Evolutionary conservation across 306 rosid genomes (phyloP), one percentile per base, ranked within the genome.

Genomic region (Fagus sylvatica): DNA sequence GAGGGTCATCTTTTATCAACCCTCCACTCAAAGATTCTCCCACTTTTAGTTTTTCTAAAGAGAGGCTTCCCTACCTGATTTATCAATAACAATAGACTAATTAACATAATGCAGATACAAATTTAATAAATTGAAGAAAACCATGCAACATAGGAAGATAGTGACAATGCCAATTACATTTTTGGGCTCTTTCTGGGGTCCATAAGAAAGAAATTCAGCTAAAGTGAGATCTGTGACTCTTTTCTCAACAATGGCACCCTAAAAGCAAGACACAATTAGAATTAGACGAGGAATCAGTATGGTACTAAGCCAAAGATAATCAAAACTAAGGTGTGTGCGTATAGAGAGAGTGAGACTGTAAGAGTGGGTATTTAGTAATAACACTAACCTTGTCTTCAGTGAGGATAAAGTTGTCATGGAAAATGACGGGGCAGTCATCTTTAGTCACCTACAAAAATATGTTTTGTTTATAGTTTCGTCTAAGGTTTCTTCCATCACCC

Each of bases 391-490:
- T 85, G 6, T 89, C 90, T 51, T 80, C 76, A 0, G 93, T 39
- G 79, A 82, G 66, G 70, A 93, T 88, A 59, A 79, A 81, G 60
- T 75, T 80, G 81, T 93, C 96, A 57, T 91, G 98, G 91, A 91
- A 93, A 82, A 93, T 89, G 87, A 93, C 86, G 0, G 98, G 98
- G 69, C 78, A 93, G 81, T 80, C 87, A 87, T 93, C 96, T 76
- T 59, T 88, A 6, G 98, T 89, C 76, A 93, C 98, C 98, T 93
- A 84, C 93, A 89, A 88, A 89, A 87, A 86, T 33, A 62, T 46
- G 37, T 17, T 49, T 41, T 15, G 19, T 69, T 71, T 54, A 76
- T 22, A 62, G 33, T 71, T 70, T 81, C 77, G 11, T 74, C 71
- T 36, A 28, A 12, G 54, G 64, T 3, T 68, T 79, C 62, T 62